Conservation (phyloP, 2,329 filamentous ascomycete species). For the Neonectria magnoliae region DNA sequence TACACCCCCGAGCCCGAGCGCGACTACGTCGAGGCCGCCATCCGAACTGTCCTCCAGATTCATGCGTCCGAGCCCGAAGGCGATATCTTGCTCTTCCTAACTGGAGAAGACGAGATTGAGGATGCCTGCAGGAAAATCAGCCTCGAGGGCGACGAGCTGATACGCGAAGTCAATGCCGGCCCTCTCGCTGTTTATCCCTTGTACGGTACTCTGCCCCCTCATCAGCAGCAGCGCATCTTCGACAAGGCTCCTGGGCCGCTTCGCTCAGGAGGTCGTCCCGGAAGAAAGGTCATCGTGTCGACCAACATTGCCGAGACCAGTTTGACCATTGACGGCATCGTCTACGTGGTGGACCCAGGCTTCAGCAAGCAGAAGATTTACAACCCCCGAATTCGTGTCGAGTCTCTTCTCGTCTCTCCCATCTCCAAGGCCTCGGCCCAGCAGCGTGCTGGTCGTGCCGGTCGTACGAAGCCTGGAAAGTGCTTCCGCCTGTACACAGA, state of each 20-base stretch:
- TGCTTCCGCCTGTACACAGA: constrained; percentile 98
- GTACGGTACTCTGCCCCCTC: constrained; percentile 91
- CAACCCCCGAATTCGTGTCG: constrained; percentile 94
- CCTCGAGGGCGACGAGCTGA: constrained; percentile 90
- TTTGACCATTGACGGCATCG: constrained; percentile 97
- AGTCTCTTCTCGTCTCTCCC: constrained; percentile 95
- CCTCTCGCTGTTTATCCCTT: constrained; percentile 91
- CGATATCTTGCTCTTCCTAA: constrained; percentile 93
- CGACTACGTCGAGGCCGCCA: constrained; percentile 95
- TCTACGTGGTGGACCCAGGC: constrained; percentile 98
- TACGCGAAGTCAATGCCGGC: constrained; percentile 89
- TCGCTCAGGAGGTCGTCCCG: constrained; percentile 80
- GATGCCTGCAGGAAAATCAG: constrained; percentile 93
- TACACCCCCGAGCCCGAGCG: constrained; percentile 96
- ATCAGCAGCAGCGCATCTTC: constrained; percentile 95
- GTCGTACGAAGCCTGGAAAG: constrained; percentile 97
- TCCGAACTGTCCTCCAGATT: constrained; percentile 95
- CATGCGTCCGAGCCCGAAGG: constrained; percentile 93
- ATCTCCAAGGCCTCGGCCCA: constrained; percentile 98
- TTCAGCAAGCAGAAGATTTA: constrained; percentile 99
- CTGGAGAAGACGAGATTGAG: constrained; percentile 98
- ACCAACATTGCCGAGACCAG: constrained; percentile 99
- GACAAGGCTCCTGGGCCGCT: constrained; percentile 82
- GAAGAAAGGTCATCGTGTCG: constrained; percentile 92
- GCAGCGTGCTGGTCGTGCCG: constrained; percentile 97